Evolutionary conservation across 2,329 filamentous ascomycete genomes (phyloP), one percentile per base, ranked within the genome.

Genomic region (Ophiostoma sp.): DNA sequence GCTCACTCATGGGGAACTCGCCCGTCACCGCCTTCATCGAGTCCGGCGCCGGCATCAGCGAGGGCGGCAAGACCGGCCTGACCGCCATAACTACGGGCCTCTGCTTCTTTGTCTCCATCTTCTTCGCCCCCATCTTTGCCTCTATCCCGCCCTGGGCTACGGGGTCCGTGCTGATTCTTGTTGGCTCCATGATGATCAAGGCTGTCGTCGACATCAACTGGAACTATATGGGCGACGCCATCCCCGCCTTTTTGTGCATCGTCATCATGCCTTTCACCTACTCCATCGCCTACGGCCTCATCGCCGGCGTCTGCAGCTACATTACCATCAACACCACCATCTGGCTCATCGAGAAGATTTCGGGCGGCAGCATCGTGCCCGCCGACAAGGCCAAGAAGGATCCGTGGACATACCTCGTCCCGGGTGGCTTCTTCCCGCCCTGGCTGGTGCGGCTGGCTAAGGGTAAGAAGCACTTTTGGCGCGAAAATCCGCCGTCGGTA

Each of bases 121-220:
- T 94, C 83, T 92, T 94, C 77, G 91, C 92, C 0, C 92, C 92
- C 0, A 90, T 94, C 42, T 92, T 94, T 76, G 91, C 92, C 0
- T 93, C 91, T 0, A 91, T 94, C 17, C 92, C 92, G 1, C 91
- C 92, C 0, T 94, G 91, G 91, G 92, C 92, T 1, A 94, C 92
- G 0, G 92, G 92, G 4, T 90, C 90, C 74, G 93, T 92, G 0
- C 84, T 94, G 11, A 85, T 94, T 76, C 84, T 94, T 76, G 89
- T 88, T 87, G 92, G 92, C 3, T 92, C 90, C 76, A 86, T 93
- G 82, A 94, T 94, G 92, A 91, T 92, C 75, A 89, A 81, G 55
- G 11, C 25, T 28, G 55, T 59, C 3, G 25, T 31, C 55, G 55
- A 59, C 70, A 90, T 94, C 82, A 94, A 94, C 82, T 94, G 92